A percentile compares a stretch with the other conserved stretches of the same genome.
phyloP scores from a whole-genome alignment of 768 basidiomycete species.

The Kwoniella sp. region DNA sequence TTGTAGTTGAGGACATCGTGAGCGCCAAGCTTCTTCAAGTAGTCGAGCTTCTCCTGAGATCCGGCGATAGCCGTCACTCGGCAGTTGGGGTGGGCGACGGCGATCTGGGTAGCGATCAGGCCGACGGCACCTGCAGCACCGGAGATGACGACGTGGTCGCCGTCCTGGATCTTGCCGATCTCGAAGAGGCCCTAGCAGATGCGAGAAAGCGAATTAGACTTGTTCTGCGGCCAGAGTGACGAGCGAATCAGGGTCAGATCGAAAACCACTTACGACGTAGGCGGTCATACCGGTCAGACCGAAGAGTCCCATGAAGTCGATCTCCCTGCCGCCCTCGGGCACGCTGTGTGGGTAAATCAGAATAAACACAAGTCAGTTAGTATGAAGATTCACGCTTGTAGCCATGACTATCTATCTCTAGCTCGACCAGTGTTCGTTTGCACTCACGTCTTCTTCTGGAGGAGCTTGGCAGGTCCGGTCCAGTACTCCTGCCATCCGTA shows the following conservation, averaged over 20 bases:
- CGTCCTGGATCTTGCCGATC: conserved; percentile 75
- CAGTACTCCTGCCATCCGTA: conserved; percentile 55
- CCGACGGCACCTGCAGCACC: conserved; percentile 86
- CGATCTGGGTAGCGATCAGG: conserved; percentile 54
- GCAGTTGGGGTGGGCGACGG: conserved; percentile 54
- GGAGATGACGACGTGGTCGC: conserved; percentile 77
- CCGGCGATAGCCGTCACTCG: conserved; percentile 89
- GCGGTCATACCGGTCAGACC: conserved; percentile 79
- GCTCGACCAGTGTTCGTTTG: no score
- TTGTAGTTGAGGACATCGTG: conserved; percentile 88
- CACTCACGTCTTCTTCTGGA: conserved; percentile 40
- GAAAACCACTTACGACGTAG: conserved; percentile 68
- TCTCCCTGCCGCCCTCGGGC: conserved; percentile 64
- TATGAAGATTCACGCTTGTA: not conserved
- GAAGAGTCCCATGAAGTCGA: conserved; percentile 84
- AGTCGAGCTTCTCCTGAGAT: conserved; percentile 75
- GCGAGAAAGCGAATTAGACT: no score
- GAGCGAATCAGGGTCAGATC: conserved; percentile 12
- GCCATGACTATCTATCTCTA: not conserved
- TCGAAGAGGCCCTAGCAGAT: conserved; percentile 72
- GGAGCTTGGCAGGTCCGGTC: conserved; percentile 42
- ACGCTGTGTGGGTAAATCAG: conserved; percentile 35
- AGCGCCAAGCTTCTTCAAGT: conserved; percentile 82
- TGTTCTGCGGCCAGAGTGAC: no score
- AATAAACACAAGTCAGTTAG: conserved; percentile 5